Conservation (phyloP, 495 filamentous ascomycete species). For the Platismatia glauca region DNA sequence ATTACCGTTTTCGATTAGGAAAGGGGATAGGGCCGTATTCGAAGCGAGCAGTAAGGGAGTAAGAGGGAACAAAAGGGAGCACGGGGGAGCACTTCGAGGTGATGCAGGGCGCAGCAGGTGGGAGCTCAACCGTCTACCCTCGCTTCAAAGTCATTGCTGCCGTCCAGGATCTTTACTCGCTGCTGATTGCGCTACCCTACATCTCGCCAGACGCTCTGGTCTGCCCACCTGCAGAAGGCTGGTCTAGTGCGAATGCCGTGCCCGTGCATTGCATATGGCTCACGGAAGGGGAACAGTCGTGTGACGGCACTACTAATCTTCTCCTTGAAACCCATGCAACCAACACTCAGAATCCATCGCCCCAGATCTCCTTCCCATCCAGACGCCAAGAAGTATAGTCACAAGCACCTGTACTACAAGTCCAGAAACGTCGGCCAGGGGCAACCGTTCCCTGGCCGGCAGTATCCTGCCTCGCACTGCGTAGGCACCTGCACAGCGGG, state of each 20-base stretch:
- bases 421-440: neutral
- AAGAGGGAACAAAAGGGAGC: too few relatives aligned
- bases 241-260: slow-evolving; percentile 13
- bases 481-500: neutral
- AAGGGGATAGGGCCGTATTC: too few relatives aligned
- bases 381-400: slow-evolving; percentile 3
- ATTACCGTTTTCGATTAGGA: neutral
- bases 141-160: neutral
- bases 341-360: neutral
- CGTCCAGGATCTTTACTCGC: neutral
- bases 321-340: slow-evolving; percentile 8
- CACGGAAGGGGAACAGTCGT: neutral
- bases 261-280: slow-evolving; percentile 20
- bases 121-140: too few relatives aligned
- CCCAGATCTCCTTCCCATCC: neutral
- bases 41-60: too few relatives aligned
- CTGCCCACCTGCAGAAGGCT: slow-evolving; percentile 15
- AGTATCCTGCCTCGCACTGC: neutral
- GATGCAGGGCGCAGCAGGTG: too few relatives aligned
- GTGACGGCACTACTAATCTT: slow-evolving; percentile 8
- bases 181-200: slow-evolving; percentile 16
- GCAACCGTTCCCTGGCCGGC: neutral
- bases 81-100: too few relatives aligned
- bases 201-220: slow-evolving; percentile 11
- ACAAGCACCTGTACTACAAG: slow-evolving; percentile 14